These are phyloP conservation scores for Arthrocladium fulminans DNA, from an alignment of 2,329 filamentous ascomycete genomes.

Conservation along the genomic window DNA sequence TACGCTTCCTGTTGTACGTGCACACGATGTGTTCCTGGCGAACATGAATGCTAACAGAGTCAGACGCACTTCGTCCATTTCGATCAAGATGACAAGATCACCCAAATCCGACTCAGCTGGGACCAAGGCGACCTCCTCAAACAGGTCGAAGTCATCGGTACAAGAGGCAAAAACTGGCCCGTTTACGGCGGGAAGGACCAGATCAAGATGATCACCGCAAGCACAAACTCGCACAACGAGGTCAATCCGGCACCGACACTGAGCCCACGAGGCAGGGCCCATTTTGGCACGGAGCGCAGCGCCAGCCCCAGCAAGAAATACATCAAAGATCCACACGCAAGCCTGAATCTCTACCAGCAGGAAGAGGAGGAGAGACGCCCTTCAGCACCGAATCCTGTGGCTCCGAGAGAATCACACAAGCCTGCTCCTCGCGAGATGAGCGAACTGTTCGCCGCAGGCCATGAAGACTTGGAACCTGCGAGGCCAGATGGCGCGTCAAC, in stretches of 20 bases:
- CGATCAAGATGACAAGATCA: conserved; percentile 65
- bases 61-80: conserved; percentile 86
- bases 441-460: conserved; percentile 57
- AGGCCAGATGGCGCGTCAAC: conserved; percentile 23
- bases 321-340: conserved; percentile 36
- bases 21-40: conserved; percentile 7
- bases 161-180: conserved; percentile 85
- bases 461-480: conserved; percentile 29
- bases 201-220: conserved; percentile 61
- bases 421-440: conserved; percentile 56
- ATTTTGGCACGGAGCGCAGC: conserved; percentile 15
- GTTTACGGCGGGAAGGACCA: conserved; percentile 83
- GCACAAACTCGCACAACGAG: conserved; percentile 31
- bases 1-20: conserved; percentile 68
- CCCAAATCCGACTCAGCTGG: conserved; percentile 84
- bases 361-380: conserved; percentile 14
- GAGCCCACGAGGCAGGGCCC: conserved; percentile 18
- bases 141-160: conserved; percentile 87
- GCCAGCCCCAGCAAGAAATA: conserved; percentile 33
- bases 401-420: conserved; percentile 62
- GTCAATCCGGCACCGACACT: conserved; percentile 17
- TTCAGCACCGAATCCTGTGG: conserved; percentile 47
- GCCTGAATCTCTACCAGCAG: conserved; percentile 23
- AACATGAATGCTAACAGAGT: conserved; percentile 6
- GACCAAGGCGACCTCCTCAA: conserved; percentile 90